These are phyloP conservation scores for Globisporangium takayamanum DNA, from an alignment of 352 stramenopile genomes.

Conservation along the genomic window DNA sequence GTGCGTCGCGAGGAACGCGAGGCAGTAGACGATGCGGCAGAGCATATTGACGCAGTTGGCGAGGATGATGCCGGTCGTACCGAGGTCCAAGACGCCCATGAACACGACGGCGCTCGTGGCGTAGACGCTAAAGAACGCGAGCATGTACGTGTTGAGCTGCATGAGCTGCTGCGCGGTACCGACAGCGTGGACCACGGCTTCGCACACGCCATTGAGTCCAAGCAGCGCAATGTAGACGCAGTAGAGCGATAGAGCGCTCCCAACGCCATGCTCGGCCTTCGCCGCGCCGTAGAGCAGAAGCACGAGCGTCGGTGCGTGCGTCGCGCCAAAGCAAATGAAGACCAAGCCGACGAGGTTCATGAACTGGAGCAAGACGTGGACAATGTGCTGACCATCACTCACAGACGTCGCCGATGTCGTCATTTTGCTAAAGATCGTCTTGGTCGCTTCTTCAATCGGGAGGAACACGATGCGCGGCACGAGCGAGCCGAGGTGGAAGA, in stretches of 20 bases:
- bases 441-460: constrained; percentile 94
- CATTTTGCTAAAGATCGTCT: constrained; percentile 93
- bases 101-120: constrained; percentile 53
- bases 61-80: constrained; percentile 69
- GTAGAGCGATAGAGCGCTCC: constrained; percentile 61
- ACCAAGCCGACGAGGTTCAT: constrained; percentile 81
- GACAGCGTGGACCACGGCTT: constrained; percentile 94
- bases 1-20: constrained; percentile 58
- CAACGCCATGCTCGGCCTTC: constrained; percentile 52
- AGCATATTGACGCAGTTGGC: constrained; percentile 87
- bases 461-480: constrained; percentile 94
- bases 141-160: constrained; percentile 75
- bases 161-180: constrained; percentile 62
- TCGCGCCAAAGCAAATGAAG: constrained; percentile 81
- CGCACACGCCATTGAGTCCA: constrained; percentile 93
- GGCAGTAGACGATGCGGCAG: constrained; percentile 78
- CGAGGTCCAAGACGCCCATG: constrained; percentile 49
- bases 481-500: constrained; percentile 93
- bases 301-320: constrained; percentile 76
- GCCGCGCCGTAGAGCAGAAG: constrained; percentile 73
- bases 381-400: constrained; percentile 32
- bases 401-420: constrained; percentile 15
- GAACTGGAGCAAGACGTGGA: constrained; percentile 78
- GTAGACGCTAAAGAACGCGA: constrained; percentile 78
- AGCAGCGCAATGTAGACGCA: constrained; percentile 95